Percentiles rank a stretch among this genome's conserved stretches.
phyloP scores from a whole-genome alignment of 2,329 filamentous ascomycete genomes.

The Ophiocordyceps camponoti-rufipedis region DNA sequence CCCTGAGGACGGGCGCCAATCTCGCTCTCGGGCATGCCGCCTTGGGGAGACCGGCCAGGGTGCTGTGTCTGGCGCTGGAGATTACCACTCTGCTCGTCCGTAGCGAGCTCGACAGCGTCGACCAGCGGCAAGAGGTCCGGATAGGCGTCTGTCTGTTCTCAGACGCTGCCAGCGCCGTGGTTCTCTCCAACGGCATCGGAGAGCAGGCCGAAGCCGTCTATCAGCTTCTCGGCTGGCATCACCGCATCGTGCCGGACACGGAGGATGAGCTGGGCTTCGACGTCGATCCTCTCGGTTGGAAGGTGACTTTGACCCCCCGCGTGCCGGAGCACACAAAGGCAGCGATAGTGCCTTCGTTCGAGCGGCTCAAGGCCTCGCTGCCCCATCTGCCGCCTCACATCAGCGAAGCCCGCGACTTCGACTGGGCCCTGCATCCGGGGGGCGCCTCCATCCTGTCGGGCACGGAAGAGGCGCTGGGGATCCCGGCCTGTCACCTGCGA shows the following conservation, averaged over 20 bases:
- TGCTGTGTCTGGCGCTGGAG: slow-evolving; percentile 48
- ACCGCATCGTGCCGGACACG: slow-evolving; percentile 41
- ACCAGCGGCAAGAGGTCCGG: slow-evolving; percentile 38
- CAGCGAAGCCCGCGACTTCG: slow-evolving; percentile 36
- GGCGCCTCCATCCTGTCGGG: slow-evolving; percentile 48
- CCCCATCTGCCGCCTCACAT: slow-evolving; percentile 25
- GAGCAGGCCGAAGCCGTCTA: slow-evolving; percentile 26
- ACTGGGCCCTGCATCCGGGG: slow-evolving; percentile 59
- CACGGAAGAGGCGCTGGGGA: slow-evolving; percentile 35
- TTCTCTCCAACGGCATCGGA: slow-evolving; percentile 46
- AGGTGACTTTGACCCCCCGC: slow-evolving; percentile 42
- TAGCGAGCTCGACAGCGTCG: slow-evolving; percentile 46
- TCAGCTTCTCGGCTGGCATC: slow-evolving; percentile 46
- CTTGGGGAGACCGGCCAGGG: slow-evolving; percentile 37
- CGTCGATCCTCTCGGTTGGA: slow-evolving; percentile 44
- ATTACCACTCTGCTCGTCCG: slow-evolving; percentile 41
- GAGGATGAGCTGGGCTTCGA: slow-evolving; percentile 47
- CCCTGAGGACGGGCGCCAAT: slow-evolving; percentile 45
- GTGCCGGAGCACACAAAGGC: slow-evolving; percentile 38
- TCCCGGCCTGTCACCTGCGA: slow-evolving; percentile 40
- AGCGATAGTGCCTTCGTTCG: slow-evolving; percentile 34
- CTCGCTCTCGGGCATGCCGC: slow-evolving; percentile 44
- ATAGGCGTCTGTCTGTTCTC: slow-evolving; percentile 52
- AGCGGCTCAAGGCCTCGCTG: slow-evolving; percentile 30
- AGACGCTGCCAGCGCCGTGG: slow-evolving; percentile 47